Evolutionary conservation across 768 basidiomycete genomes (phyloP).

Genomic region (Obba rivulosa): DNA sequence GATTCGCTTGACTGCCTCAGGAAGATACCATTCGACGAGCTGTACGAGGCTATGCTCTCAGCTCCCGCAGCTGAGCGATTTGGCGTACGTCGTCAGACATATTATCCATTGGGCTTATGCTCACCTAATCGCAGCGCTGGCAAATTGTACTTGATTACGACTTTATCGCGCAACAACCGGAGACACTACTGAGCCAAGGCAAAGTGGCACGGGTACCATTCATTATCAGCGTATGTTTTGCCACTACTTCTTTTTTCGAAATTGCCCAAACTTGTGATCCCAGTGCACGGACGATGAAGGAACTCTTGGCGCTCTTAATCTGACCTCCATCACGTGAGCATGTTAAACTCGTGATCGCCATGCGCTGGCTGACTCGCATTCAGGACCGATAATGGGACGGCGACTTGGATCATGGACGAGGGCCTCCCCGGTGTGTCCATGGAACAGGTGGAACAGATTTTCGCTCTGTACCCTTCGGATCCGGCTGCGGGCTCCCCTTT

Average conservation of each 20-base stretch:
- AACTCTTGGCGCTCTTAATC: slow-evolving; percentile 28
- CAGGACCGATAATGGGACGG: too few species aligned
- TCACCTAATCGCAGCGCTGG: slow-evolving; percentile 27
- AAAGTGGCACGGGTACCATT: slow-evolving; percentile 11
- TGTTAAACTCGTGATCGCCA: not conserved
- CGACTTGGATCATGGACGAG: too few species aligned
- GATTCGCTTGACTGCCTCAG: slow-evolving; percentile 42
- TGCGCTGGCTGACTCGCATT: not conserved
- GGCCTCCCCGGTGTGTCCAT: too few species aligned
- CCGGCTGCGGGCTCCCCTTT: slow-evolving; percentile 8
- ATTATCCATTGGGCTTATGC: too few species aligned
- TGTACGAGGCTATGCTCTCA: slow-evolving; percentile 20
- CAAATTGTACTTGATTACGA: slow-evolving; percentile 8
- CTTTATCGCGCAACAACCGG: slow-evolving; percentile 10
- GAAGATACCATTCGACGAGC: slow-evolving; percentile 23
- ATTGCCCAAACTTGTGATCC: not conserved
- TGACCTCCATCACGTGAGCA: slow-evolving; percentile 22
- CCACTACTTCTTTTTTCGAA: not conserved
- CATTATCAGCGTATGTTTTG: slow-evolving; percentile 8
- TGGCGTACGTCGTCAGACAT: slow-evolving; percentile 25
- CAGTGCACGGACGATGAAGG: slow-evolving; percentile 49
- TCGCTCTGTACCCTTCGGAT: slow-evolving; percentile 7
- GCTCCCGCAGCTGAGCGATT: slow-evolving; percentile 16
- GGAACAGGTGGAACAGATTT: not conserved
- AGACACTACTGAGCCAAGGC: slow-evolving; percentile 5